Base-by-base conservation (phyloP, 2,329 filamentous ascomycete genomes). In the Penicillium sp. region DNA sequence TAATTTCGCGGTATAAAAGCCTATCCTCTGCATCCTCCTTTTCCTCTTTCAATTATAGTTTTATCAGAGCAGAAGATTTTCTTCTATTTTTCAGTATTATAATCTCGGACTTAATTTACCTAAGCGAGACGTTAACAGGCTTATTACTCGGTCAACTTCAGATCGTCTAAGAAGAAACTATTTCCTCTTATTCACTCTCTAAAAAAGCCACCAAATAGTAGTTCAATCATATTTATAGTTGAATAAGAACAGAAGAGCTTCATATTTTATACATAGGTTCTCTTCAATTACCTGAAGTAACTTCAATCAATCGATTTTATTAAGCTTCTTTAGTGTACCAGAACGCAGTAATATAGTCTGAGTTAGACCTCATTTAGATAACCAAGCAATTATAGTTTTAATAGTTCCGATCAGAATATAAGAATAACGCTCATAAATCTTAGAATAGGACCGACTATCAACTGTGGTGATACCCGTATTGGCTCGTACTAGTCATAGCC, bases 41-140 rank as follows among this genome's bases (percentile, higher is more conserved):
- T 26, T 39, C 52, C 44, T 43, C 43, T 33, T 36, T 61, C 43
- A 39, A 59, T 44, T 6, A 23, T 55, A 33, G 19, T 53, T 29
- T 61, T 34, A 51, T 62, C 42, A 8, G 34, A 56, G 42, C 24
- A 62, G n/a, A 52, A 54, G 34, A 60, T 54, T 6, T 18, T 19
- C 3, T 33, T 19, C 45, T 29, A 60, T 23, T 62, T 51, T 21
- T 54, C 23, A 19, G 37, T 6, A 4, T 42, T 46, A 29, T 48
- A 61, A 26, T 19, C 9, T 43, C 40, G 3, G 46, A 56, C 51
- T 14, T 10, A 16, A 34, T 45, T 2, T 19, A 48, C 37, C 55
- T 19, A 61, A 18, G 13, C 24, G 31, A 52, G 48, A 14, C 48
- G 47, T 23, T 37, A 7, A 3, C 16, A 9, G 5, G 18, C 18